Conservation (phyloP, 192 early-diverging fungal species). For the Irineochytrium annulatum region DNA sequence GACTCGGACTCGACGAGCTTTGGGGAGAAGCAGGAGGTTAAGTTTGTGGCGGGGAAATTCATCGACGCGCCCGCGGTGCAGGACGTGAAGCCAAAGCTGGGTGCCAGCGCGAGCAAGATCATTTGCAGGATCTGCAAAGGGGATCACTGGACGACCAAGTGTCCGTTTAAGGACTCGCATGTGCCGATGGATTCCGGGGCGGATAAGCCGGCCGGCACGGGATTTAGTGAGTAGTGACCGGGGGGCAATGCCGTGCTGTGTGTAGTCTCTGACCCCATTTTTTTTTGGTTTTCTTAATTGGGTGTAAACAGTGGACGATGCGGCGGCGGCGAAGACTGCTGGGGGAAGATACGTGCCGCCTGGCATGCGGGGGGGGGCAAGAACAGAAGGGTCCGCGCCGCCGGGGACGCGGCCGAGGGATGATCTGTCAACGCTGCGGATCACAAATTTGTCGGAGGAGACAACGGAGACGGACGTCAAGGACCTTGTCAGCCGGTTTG, state of each 20-base stretch:
- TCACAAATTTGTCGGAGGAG: conserved; percentile 96
- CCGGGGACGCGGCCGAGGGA: conserved; percentile 35
- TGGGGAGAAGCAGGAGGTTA: conserved; percentile 63
- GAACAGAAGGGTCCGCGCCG: conserved; percentile 19
- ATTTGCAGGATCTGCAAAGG: conserved; percentile 97
- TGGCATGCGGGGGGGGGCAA: conserved; percentile 68
- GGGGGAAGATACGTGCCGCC: conserved; percentile 84
- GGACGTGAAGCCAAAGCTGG: too few relatives aligned
- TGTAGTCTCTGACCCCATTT: neutral
- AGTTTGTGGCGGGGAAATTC: neutral
- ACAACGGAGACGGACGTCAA: conserved; percentile 82
- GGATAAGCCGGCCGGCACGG: conserved; percentile 41
- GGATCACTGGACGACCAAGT: conserved; percentile 93
- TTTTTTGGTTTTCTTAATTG: neutral
- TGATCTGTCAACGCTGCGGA: conserved; percentile 65
- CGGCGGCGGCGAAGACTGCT: conserved; percentile 16
- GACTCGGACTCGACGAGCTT: conserved; percentile 83
- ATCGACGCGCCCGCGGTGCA: neutral
- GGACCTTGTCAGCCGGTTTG: conserved; percentile 85
- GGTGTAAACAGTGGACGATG: neutral
- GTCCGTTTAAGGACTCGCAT: conserved; percentile 97
- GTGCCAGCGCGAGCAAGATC: conserved; percentile 54
- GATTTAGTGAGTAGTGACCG: conserved; percentile 29
- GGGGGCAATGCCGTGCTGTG: neutral
- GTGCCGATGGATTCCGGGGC: conserved; percentile 58